Conservation (phyloP, 305 asterid genomes). For the Ajuga reptans region DNA sequence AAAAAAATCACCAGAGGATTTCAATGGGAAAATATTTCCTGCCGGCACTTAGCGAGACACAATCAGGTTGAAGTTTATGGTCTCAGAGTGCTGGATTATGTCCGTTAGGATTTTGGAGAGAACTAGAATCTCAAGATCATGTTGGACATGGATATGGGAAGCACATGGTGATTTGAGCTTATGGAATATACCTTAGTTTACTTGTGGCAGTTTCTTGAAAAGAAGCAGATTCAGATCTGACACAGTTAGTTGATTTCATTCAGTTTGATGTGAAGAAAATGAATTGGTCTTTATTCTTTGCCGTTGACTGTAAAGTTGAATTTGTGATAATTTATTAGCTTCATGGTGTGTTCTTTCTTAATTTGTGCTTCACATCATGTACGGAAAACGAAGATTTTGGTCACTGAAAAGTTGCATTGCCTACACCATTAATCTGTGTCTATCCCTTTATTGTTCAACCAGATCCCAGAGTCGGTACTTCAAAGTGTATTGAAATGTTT, state of each 20-base stretch:
- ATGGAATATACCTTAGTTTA: not conserved
- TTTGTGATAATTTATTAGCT: not conserved
- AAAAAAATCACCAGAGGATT: too few species aligned
- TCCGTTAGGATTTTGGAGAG: too few species aligned
- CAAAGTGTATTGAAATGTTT: constrained; percentile 70
- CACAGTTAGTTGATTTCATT: constrained; percentile 1
- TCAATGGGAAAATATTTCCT: too few species aligned
- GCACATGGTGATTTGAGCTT: too few species aligned
- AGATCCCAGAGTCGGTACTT: constrained; percentile 72
- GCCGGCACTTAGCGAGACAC: too few species aligned
- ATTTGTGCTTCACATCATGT: not conserved
- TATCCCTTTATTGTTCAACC: constrained; percentile 23
- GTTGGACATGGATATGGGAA: too few species aligned
- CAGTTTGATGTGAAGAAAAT: constrained; percentile 1
- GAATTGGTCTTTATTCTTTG: constrained; percentile 3
- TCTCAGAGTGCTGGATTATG: too few species aligned
- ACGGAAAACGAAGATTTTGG: constrained; percentile 14
- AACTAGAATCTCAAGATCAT: too few species aligned
- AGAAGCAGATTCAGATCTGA: constrained; percentile 14
- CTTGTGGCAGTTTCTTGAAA: not conserved
- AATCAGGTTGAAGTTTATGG: too few species aligned
- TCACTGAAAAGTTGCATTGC: constrained; percentile 14
- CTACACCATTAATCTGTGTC: constrained; percentile 14
- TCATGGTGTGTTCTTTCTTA: not conserved
- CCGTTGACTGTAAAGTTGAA: not conserved